A percentile compares a stretch with the other conserved stretches of the same genome.
Evolutionary conservation across 2,329 filamentous ascomycete species (phyloP).

Genomic region (Monosporascus sp.): DNA sequence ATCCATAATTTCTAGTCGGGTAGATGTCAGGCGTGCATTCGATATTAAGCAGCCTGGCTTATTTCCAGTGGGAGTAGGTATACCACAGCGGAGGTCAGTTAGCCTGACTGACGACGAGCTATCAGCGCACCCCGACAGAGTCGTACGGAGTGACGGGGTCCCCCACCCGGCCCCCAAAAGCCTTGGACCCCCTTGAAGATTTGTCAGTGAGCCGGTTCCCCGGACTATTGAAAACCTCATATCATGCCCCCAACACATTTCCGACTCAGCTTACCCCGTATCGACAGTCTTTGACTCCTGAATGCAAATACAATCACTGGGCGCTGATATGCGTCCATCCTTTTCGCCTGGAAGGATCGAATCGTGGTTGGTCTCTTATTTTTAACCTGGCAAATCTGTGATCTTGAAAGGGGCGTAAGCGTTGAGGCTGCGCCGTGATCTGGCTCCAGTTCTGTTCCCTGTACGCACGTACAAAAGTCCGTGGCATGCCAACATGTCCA

Average conservation of each 20-base stretch:
- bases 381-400: conserved; percentile 34
- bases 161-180: background rate
- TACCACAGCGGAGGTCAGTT: background rate
- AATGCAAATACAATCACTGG: background rate
- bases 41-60: background rate
- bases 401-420: conserved; percentile 16
- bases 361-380: conserved; percentile 22
- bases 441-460: background rate
- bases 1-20: background rate
- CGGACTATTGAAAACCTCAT: background rate
- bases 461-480: no score
- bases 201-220: background rate
- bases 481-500: background rate
- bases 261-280: background rate
- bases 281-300: background rate
- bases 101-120: background rate
- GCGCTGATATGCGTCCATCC: conserved; percentile 19
- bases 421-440: background rate
- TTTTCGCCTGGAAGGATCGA: conserved; percentile 41
- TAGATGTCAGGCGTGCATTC: background rate
- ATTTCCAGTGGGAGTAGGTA: no score
- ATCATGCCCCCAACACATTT: background rate
- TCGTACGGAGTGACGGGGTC: background rate
- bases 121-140: background rate
- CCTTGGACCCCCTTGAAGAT: background rate